Percentiles rank a stretch among this genome's conserved stretches.
phyloP scores from a whole-genome alignment of 2,329 filamentous ascomycete genomes.

The Colletotrichum abscissum region DNA sequence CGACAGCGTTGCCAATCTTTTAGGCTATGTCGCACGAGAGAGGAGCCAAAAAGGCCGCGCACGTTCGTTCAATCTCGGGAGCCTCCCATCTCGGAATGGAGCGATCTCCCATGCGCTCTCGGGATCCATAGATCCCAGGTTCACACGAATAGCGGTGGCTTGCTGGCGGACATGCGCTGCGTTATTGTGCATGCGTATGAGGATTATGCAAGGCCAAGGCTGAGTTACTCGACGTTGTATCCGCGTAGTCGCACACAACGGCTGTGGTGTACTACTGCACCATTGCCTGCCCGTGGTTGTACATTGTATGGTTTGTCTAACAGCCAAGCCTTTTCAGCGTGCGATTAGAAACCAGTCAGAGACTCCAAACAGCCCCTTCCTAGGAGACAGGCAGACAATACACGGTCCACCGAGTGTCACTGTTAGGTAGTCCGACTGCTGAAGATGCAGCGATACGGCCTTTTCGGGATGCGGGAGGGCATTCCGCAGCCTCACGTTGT shows the following conservation, averaged over 20 bases:
- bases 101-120: constrained; percentile 16
- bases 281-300: not conserved
- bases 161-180: not conserved
- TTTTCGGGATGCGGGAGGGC: constrained; percentile 21
- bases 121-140: not conserved
- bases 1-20: constrained; percentile 12
- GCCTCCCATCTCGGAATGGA: constrained; percentile 31
- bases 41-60: constrained; percentile 6
- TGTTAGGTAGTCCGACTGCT: not conserved
- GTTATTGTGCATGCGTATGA: not conserved
- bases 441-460: constrained; percentile 1
- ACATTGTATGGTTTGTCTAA: not conserved
- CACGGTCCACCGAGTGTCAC: not conserved
- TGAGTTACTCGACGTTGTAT: not conserved
- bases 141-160: not conserved
- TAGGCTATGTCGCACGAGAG: constrained; percentile 12
- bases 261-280: not conserved
- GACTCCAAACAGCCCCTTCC: constrained; percentile 15
- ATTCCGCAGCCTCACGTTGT: not conserved
- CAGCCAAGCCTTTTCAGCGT: constrained; percentile 13
- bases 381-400: not conserved
- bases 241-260: not conserved
- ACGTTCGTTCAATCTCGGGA: constrained; percentile 30
- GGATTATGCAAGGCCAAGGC: not conserved
- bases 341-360: constrained; percentile 19